Evolutionary conservation across 306 rosid species (phyloP).

Genomic region (Cucumis hystrix): DNA sequence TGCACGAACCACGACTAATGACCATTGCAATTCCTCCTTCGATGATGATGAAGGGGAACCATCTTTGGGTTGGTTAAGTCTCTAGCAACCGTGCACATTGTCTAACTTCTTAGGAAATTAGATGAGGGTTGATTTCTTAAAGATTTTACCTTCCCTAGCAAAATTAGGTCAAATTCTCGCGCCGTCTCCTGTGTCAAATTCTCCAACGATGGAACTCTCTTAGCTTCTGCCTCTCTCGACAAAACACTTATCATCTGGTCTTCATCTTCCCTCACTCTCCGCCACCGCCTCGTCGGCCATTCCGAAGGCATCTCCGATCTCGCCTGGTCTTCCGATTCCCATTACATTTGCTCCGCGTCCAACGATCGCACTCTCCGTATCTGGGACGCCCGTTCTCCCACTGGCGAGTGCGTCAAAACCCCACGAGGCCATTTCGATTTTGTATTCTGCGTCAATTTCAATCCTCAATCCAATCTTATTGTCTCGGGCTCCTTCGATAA

Average conservation of each 20-base stretch:
- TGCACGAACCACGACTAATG: too few species aligned
- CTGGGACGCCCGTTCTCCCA: constrained; percentile 62
- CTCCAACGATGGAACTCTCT: constrained; percentile 65
- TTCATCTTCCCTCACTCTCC: constrained; percentile 31
- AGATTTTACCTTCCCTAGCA: neutral
- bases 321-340: constrained; percentile 90
- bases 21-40: too few species aligned
- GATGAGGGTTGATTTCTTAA: neutral
- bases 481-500: constrained; percentile 91
- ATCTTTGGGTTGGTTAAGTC: neutral
- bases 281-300: constrained; percentile 67
- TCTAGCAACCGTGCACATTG: neutral
- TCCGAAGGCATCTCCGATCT: constrained; percentile 72
- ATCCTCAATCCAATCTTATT: constrained; percentile 58
- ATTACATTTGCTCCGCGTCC: constrained; percentile 91
- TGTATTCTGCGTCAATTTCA: constrained; percentile 85
- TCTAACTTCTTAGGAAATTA: neutral
- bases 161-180: neutral
- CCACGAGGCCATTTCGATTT: constrained; percentile 59
- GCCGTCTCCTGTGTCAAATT: constrained; percentile 78
- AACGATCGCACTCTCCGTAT: constrained; percentile 83
- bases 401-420: constrained; percentile 65
- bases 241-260: constrained; percentile 71
- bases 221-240: constrained; percentile 84
- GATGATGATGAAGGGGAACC: too few species aligned